Conservation (phyloP, 2,329 filamentous ascomycete species). For the Talaromyces sp. region DNA sequence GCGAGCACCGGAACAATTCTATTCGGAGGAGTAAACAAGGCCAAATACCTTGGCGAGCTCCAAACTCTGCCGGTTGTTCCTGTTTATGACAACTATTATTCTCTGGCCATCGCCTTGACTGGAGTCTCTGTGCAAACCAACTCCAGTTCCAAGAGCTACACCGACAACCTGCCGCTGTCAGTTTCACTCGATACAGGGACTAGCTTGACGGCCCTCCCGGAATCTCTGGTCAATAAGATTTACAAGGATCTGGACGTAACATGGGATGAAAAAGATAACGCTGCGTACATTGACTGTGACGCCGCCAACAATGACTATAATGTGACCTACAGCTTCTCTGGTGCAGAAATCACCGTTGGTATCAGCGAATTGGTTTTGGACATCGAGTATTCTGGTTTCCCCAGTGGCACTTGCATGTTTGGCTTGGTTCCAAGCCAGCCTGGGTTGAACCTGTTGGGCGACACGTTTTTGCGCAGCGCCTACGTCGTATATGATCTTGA, state of each 20-base stretch:
- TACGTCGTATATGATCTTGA: constrained; percentile 68
- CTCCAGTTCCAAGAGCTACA: constrained; percentile 13
- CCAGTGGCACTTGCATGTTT: constrained; percentile 61
- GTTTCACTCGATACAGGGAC: constrained; percentile 32
- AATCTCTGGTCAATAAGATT: neutral
- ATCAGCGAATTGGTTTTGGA: constrained; percentile 56
- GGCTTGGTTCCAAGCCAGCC: constrained; percentile 57
- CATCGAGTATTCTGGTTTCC: constrained; percentile 56
- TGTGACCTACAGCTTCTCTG: constrained; percentile 48
- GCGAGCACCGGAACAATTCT: constrained; percentile 62
- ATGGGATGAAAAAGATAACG: constrained; percentile 43
- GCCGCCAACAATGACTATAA: neutral
- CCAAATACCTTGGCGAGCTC: constrained; percentile 58
- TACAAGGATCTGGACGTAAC: neutral
- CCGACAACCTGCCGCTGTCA: constrained; percentile 41
- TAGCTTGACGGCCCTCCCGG: neutral
- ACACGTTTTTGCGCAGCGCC: constrained; percentile 66
- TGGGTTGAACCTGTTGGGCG: constrained; percentile 55
- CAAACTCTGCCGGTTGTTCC: constrained; percentile 62
- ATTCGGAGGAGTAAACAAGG: constrained; percentile 69
- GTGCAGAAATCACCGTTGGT: constrained; percentile 47
- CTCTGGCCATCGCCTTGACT: constrained; percentile 56
- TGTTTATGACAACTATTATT: constrained; percentile 44
- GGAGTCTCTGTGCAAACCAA: neutral
- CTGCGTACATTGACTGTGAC: neutral